Conservation (phyloP, 179 eudicot species). For the Heliamphora pulchella region DNA sequence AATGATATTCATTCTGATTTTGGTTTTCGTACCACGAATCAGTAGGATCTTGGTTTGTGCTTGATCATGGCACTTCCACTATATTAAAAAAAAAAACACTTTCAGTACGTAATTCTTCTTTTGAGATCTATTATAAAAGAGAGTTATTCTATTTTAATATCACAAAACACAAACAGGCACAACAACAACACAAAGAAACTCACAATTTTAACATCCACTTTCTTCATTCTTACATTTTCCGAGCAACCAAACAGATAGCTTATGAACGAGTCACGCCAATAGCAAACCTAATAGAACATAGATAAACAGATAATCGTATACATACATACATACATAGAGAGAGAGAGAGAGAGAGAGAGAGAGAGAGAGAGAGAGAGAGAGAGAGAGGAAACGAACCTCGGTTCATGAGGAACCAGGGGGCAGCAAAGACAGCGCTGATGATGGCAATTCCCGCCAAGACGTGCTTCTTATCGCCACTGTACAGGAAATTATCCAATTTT, state of each 20-base stretch:
- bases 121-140: neutral
- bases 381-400: slow-evolving; percentile 26
- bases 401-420: slow-evolving; percentile 62
- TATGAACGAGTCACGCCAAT: neutral
- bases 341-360: too few relatives aligned
- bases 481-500: slow-evolving; percentile 39
- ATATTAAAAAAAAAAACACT: neutral
- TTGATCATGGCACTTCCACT: too few relatives aligned
- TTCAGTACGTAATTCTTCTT: neutral
- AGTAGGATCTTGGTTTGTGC: too few relatives aligned
- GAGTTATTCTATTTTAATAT: too few relatives aligned
- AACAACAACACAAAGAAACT: neutral
- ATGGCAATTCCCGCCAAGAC: slow-evolving; percentile 49
- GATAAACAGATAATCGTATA: neutral
- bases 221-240: neutral
- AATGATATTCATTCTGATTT: neutral
- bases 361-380: neutral
- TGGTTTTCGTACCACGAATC: too few relatives aligned
- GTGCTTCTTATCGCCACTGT: slow-evolving; percentile 76
- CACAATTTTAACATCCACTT: neutral
- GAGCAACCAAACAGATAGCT: slow-evolving; percentile 1
- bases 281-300: neutral
- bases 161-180: neutral
- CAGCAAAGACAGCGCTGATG: slow-evolving; percentile 44
- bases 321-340: too few relatives aligned